A percentile compares a stretch with the other conserved stretches of the same genome.
phyloP scores from a whole-genome alignment of 1,284 basidiomycete species.

The Chondrostereum purpureum region DNA sequence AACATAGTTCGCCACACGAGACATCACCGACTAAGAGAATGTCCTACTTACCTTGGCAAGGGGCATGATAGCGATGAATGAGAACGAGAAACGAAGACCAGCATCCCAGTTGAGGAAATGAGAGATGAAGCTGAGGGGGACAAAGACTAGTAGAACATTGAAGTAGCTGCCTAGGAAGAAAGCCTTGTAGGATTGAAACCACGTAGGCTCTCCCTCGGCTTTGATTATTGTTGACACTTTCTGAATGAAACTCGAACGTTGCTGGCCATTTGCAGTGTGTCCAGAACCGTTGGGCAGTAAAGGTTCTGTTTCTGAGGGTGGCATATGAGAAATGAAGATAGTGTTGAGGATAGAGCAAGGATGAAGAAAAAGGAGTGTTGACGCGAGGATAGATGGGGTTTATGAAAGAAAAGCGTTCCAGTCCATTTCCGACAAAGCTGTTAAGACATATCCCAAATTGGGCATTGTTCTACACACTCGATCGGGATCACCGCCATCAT shows the following conservation, averaged over 20 bases:
- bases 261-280: conserved; percentile 13
- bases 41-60: conserved; percentile 58
- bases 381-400: neutral
- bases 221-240: conserved; percentile 40
- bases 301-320: conserved; percentile 32
- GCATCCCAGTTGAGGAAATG: conserved; percentile 71
- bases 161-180: conserved; percentile 70
- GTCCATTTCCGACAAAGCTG: neutral
- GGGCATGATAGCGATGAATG: conserved; percentile 85
- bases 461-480: neutral
- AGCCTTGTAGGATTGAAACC: conserved; percentile 54
- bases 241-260: conserved; percentile 20
- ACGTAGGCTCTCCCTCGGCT: conserved; percentile 56
- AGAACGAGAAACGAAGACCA: conserved; percentile 76
- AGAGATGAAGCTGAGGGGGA: conserved; percentile 65
- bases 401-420: too few relatives aligned
- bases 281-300: conserved; percentile 37
- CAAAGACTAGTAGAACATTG: conserved; percentile 73
- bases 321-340: conserved; percentile 13
- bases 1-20: conserved; percentile 6
- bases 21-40: too few relatives aligned
- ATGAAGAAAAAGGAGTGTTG: conserved; percentile 7
- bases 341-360: conserved; percentile 15
- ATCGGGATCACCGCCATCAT: neutral
- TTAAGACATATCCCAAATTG: neutral